phyloP scores from a whole-genome alignment of 495 filamentous ascomycete genomes.

The Trichoderma virens region DNA sequence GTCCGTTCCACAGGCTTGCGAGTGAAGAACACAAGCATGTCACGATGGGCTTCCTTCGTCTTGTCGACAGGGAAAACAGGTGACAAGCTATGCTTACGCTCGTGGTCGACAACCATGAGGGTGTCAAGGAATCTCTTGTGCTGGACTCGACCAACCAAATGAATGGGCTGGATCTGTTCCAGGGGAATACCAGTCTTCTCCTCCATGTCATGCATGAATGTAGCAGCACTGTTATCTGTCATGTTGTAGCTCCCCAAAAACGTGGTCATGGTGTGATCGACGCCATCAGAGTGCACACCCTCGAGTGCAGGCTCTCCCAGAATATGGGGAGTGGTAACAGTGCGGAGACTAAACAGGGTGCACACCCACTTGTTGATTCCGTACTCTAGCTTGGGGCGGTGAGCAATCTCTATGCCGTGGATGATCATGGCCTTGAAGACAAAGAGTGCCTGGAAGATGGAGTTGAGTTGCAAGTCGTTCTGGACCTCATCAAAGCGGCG shows the following conservation, averaged over 20 bases:
- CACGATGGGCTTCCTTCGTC: not conserved
- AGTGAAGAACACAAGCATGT: constrained; percentile 11
- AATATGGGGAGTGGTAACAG: not conserved
- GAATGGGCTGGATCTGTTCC: not conserved
- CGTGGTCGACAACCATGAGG: constrained; percentile 10
- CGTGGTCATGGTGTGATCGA: constrained; percentile 10
- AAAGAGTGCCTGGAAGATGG: constrained; percentile 9
- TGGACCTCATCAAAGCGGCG: constrained; percentile 8
- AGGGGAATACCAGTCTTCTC: constrained; percentile 10
- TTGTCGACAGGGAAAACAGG: not conserved
- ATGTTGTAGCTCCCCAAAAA: constrained; percentile 10
- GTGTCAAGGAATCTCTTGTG: constrained; percentile 10
- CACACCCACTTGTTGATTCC: not conserved
- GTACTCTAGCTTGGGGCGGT: constrained; percentile 10
- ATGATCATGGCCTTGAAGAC: constrained; percentile 10
- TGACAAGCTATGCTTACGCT: not conserved
- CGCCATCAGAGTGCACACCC: constrained; percentile 9
- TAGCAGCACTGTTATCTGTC: not conserved
- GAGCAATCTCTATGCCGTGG: constrained; percentile 7
- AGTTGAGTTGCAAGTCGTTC: constrained; percentile 10
- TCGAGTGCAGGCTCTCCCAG: constrained; percentile 10
- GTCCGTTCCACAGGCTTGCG: not conserved
- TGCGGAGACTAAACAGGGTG: constrained; percentile 8
- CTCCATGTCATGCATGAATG: constrained; percentile 8
- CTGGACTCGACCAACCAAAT: not conserved